Base-by-base conservation (phyloP, 345 rosid species). In the Eucalyptus regnans region DNA sequence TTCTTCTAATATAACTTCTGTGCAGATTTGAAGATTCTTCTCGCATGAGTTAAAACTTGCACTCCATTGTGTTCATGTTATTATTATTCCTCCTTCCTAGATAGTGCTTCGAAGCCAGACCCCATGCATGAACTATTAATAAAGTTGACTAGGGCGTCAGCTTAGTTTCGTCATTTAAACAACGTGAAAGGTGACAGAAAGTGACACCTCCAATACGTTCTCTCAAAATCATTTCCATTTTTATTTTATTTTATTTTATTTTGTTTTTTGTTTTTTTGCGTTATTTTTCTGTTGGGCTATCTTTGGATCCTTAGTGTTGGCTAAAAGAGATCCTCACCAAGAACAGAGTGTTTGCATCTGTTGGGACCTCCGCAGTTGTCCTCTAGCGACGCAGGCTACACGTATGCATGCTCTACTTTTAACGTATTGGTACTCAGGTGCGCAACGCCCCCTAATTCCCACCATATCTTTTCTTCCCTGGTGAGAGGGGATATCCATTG, bases 241-340 rank as follows among this genome's bases (percentile, higher is more conserved):
- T 37, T 37, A 37, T 37, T 37, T 37, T 37, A 37, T 37, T 37
- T 37, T 37, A 37, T 37, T 37, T 37, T 9, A 17, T 41, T 17
- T 4, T 37, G 4, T 27, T 43, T 4, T 41, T 10, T 14, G 12
- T 23, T 3, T 0, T 48, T 84, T 16, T 3, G 3, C 4, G 1
- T 84, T n/a, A 46, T 49, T 29, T 85, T 85, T 85, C 41, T 22
- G 20, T 48, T 49, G 23, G n/a, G 29, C 12, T 56, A 9, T 56
- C 29, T 29, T 56, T 56, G 62, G 62, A 56, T 56, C 62, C 27
- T 56, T 56, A 0, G 62, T 23, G 62, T 56, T 9, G 29, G 62
- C 29, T 56, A 56, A 56, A 23, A 56, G 62, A 56, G 1, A 56
- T 23, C 62, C 3, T 56, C 62, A 56, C 29, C 29, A 56, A 56